A percentile compares a stretch with the other conserved stretches of the same genome.
Conservation (phyloP, 2,329 filamentous ascomycete genomes). For the Rugonectria rugulosa region DNA sequence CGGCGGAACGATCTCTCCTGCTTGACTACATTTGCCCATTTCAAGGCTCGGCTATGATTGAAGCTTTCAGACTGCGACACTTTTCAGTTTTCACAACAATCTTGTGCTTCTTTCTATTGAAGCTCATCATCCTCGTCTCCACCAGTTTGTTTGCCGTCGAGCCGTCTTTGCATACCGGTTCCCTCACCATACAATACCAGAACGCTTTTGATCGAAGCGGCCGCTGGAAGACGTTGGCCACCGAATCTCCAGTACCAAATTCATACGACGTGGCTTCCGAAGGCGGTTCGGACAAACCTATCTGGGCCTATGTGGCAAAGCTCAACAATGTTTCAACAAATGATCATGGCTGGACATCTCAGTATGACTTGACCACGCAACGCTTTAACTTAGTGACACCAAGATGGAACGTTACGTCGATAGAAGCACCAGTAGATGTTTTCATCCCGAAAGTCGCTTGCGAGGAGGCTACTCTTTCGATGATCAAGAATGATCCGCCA, state of each 20-base stretch:
- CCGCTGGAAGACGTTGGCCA: neutral
- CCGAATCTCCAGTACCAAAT: neutral
- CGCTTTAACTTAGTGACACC: neutral
- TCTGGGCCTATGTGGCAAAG: neutral
- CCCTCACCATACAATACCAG: neutral
- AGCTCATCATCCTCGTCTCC: neutral
- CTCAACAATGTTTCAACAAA: neutral
- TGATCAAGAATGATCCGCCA: no score
- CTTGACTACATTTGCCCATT: slow-evolving; percentile 3
- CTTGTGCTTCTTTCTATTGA: neutral
- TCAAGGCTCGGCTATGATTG: neutral
- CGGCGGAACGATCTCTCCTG: neutral
- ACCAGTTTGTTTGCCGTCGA: neutral
- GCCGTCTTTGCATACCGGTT: neutral
- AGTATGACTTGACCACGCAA: neutral
- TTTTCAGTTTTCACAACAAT: neutral
- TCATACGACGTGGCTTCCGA: neutral
- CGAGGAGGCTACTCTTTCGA: neutral
- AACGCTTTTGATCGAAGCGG: neutral
- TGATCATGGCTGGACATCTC: neutral
- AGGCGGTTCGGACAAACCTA: neutral
- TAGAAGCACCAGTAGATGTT: neutral
- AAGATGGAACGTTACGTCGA: neutral
- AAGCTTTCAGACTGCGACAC: neutral
- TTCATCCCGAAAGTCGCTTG: neutral